Evolutionary conservation across 441 rosid species (phyloP).

Genomic region (Hura crepitans): DNA sequence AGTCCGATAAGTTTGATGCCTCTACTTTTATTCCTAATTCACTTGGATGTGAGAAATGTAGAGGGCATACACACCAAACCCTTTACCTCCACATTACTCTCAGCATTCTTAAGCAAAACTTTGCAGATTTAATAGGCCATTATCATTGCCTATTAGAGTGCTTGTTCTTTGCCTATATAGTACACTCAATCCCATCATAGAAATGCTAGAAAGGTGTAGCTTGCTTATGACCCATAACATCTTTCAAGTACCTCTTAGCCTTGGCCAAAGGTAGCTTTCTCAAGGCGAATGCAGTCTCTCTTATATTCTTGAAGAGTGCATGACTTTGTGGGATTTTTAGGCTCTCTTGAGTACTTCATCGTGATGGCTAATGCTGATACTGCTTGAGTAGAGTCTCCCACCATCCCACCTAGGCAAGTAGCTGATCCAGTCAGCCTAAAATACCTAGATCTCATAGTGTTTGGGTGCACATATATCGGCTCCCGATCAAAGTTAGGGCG

Average conservation of each 20-base stretch:
- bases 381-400: no score
- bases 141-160: conserved; percentile 95
- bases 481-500: no score
- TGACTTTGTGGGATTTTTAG: conserved; percentile 66
- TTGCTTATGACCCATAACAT: conserved; percentile 93
- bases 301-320: no score
- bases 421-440: no score
- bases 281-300: no score
- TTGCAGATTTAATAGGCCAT: conserved; percentile 90
- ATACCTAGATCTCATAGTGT: no score
- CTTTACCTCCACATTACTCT: conserved; percentile 98
- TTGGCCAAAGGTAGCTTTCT: no score
- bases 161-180: conserved; percentile 96
- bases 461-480: no score
- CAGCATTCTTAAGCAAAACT: conserved; percentile 87
- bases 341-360: conserved; percentile 84
- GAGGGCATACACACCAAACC: conserved; percentile 87
- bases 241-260: conserved; percentile 92
- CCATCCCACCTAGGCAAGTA: no score
- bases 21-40: conserved; percentile 91
- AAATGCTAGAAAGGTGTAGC: conserved; percentile 94
- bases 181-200: conserved; percentile 90
- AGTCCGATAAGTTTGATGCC: conserved; percentile 90
- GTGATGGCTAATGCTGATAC: conserved; percentile 17
- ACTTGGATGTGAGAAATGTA: conserved; percentile 86